These are phyloP conservation scores for Kandelia obovata DNA, from an alignment of 345 rosid genomes.

Conservation along the genomic window DNA sequence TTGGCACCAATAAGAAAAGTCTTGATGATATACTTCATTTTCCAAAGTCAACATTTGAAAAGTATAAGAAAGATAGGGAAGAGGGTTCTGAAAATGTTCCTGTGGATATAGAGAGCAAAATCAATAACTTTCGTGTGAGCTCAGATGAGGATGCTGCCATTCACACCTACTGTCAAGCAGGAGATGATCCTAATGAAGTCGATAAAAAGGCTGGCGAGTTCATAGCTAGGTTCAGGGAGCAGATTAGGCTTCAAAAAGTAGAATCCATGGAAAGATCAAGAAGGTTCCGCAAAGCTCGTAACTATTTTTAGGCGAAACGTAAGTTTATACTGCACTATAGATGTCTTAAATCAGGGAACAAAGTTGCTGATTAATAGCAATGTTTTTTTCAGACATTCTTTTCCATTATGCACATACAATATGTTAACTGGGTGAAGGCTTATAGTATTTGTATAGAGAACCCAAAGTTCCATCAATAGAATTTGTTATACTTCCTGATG, in stretches of 20 bases:
- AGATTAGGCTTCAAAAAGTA: conserved; percentile 75
- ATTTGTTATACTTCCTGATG: too few relatives aligned
- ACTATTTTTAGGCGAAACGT: conserved; percentile 20
- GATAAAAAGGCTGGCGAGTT: conserved; percentile 92
- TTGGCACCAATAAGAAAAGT: conserved; percentile 17
- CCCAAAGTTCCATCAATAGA: too few relatives aligned
- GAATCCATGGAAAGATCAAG: conserved; percentile 50
- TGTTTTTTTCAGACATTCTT: too few relatives aligned
- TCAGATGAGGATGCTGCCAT: conserved; percentile 27
- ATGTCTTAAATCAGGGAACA: neutral
- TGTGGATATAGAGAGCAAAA: conserved; percentile 22
- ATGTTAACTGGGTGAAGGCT: too few relatives aligned
- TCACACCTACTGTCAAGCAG: conserved; percentile 26
- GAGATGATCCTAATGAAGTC: conserved; percentile 52
- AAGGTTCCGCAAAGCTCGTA: conserved; percentile 30
- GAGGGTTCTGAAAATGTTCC: conserved; percentile 13
- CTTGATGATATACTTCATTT: conserved; percentile 7
- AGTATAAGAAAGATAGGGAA: conserved; percentile 18
- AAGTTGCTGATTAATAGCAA: neutral
- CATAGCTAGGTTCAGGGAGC: conserved; percentile 86
- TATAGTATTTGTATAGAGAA: too few relatives aligned
- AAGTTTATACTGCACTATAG: neutral
- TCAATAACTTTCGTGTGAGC: conserved; percentile 21
- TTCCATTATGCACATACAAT: too few relatives aligned
- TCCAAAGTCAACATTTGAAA: conserved; percentile 10